Percentiles rank a stretch among this genome's conserved stretches.
Conservation (phyloP, 768 basidiomycete species). For the Boletus tylopilopsis region DNA sequence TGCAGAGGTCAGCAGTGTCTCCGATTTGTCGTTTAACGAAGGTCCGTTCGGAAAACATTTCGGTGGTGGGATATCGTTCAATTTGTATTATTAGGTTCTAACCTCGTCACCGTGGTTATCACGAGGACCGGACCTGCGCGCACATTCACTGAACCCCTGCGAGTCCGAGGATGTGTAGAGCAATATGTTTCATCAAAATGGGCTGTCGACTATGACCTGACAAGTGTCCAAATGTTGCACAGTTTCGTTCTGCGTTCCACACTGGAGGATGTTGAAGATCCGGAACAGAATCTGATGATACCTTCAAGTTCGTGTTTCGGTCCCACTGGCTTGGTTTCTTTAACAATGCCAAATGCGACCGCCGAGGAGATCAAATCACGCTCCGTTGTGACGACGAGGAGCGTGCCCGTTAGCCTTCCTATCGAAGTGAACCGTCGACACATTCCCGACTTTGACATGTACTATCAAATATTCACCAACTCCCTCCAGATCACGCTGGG, state of each 20-base stretch:
- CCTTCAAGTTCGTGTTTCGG: background rate
- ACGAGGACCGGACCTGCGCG: background rate
- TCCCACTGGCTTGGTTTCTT: background rate
- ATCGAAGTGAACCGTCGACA: background rate
- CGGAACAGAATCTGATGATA: too few relatives aligned
- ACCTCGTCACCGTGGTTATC: background rate
- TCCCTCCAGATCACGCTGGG: background rate
- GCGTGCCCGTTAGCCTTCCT: background rate
- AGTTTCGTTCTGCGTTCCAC: background rate
- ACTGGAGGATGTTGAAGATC: background rate
- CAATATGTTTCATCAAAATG: background rate
- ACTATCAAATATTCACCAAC: background rate
- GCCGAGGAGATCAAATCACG: background rate
- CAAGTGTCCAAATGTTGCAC: background rate
- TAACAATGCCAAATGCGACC: background rate
- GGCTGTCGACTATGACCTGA: background rate
- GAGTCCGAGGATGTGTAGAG: background rate
- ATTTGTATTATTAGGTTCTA: background rate
- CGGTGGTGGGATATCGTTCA: background rate
- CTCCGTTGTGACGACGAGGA: background rate
- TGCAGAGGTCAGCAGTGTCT: background rate
- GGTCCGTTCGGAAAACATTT: background rate
- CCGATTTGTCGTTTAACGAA: background rate
- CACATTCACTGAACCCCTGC: background rate
- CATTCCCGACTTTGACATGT: background rate